phyloP scores from a whole-genome alignment of 139 green algal species.

The Picochlorum sp. region DNA sequence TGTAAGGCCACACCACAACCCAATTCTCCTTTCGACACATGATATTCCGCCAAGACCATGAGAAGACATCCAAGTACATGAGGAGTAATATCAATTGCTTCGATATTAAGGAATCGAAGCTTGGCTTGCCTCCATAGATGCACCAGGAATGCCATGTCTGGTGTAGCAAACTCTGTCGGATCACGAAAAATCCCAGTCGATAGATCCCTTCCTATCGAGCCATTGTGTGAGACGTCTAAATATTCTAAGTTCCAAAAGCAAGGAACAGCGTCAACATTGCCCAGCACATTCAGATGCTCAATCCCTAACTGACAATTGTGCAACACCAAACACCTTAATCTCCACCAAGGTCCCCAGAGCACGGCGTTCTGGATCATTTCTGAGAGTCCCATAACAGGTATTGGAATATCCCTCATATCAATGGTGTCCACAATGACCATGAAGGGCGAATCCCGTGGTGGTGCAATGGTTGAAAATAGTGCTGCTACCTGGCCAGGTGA shows the following conservation, averaged over 20 bases:
- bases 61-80: too few species aligned
- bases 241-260: constrained; percentile 5
- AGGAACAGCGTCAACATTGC: background rate
- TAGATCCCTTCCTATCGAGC: background rate
- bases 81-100: too few species aligned
- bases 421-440: background rate
- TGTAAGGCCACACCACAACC: too few species aligned
- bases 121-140: background rate
- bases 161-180: background rate
- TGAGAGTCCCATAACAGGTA: background rate
- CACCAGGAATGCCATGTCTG: background rate
- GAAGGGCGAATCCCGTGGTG: background rate
- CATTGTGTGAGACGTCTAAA: constrained; percentile 6
- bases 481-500: background rate
- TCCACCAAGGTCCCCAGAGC: constrained; percentile 1
- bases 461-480: background rate
- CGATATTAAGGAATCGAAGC: too few species aligned
- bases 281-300: background rate
- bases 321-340: constrained; percentile 4
- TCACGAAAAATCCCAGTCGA: background rate
- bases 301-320: background rate
- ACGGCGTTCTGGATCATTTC: background rate
- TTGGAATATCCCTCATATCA: background rate
- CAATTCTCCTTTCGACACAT: too few species aligned
- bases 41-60: too few species aligned